Base-by-base conservation (phyloP, 805 yeast genomes). In the Lipomyces spencermartinsiae region DNA sequence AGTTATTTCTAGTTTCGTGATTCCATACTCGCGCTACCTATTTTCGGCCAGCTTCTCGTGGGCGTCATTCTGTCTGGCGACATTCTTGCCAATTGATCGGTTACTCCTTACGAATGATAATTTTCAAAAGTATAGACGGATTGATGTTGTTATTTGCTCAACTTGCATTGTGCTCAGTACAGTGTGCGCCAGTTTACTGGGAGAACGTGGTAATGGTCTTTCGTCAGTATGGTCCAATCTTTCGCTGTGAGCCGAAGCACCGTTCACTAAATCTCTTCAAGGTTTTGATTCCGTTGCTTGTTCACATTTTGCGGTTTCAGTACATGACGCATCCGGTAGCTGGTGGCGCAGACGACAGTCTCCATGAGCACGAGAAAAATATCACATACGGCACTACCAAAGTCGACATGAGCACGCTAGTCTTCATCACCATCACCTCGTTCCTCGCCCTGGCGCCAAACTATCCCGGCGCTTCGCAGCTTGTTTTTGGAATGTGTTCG, bases 181-280 rank as follows among this genome's bases (percentile, higher is more conserved):
- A 4, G 69, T 61, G 16, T 69, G 72, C 49, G 72, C 72, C 14
- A 55, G 65, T 56, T 54, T 69, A 57, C 66, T 69, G 22, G 72
- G 72, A n/a, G 72, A 69, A 46, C 72, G 72, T 29, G 72, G 72
- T 4, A 63, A 58, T 16, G 72, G 72, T 58, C 64, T 69, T 6
- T 64, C 68, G 53, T 66, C 72, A 39, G 72, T 69, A 46, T 2
- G 71, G 55, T 37, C 43, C 43, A 37, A 16, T 1, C 16, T 6
- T 43, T 16, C 49, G 19, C 49, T 8, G 49, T 9, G 49, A 16
- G 49, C n/a, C n/a, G n/a, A 9, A 43, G 6, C 19, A 43, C 49
- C 37, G 9, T 12, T 25, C 4, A 37, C 43, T 37, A 37, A 37
- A 9, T 3, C 10, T 35, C 25, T 49, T 29, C 10, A 22, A 69